These are phyloP conservation scores for Xylaria sp. DNA, from an alignment of 2,329 filamentous ascomycete genomes.

Conservation along the genomic window DNA sequence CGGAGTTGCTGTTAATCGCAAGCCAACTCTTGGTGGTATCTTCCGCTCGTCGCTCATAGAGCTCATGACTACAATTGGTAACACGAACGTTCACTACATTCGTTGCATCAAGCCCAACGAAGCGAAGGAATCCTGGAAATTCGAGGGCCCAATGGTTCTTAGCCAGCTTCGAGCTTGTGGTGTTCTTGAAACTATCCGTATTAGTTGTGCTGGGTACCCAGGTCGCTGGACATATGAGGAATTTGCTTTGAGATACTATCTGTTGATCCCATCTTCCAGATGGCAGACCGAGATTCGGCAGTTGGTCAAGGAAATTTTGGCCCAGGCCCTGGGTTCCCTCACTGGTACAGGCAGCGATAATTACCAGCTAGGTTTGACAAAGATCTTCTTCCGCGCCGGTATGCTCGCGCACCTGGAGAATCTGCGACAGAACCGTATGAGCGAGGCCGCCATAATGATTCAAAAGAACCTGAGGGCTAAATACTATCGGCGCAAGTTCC, in stretches of 20 bases:
- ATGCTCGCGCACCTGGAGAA: constrained; percentile 99
- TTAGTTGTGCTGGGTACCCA: constrained; percentile 96
- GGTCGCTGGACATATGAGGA: constrained; percentile 99
- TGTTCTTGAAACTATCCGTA: constrained; percentile 97
- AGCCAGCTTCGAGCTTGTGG: constrained; percentile 97
- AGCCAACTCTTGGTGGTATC: constrained; percentile 96
- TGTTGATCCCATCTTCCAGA: constrained; percentile 87
- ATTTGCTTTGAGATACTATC: constrained; percentile 97
- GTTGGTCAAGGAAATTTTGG: constrained; percentile 93
- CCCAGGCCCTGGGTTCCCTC: constrained; percentile 84
- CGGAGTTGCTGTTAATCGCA: constrained; percentile 91
- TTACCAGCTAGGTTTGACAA: constrained; percentile 96
- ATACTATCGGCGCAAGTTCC: constrained; percentile 91
- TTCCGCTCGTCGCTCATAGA: constrained; percentile 99
- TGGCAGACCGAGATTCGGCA: constrained; percentile 95
- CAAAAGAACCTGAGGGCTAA: constrained; percentile 98
- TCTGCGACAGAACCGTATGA: constrained; percentile 87
- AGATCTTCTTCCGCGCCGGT: constrained; percentile 99
- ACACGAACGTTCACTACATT: constrained; percentile 98
- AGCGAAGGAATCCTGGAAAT: constrained; percentile 95
- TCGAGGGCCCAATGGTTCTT: constrained; percentile 98
- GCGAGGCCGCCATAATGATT: constrained; percentile 95
- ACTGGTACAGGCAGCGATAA: constrained; percentile 84
- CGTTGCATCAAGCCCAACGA: constrained; percentile 99
- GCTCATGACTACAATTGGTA: constrained; percentile 97